Percentiles rank a stretch among this genome's conserved stretches.
phyloP scores from a whole-genome alignment of 495 filamentous ascomycete genomes.

The Cryomyces antarcticus region DNA sequence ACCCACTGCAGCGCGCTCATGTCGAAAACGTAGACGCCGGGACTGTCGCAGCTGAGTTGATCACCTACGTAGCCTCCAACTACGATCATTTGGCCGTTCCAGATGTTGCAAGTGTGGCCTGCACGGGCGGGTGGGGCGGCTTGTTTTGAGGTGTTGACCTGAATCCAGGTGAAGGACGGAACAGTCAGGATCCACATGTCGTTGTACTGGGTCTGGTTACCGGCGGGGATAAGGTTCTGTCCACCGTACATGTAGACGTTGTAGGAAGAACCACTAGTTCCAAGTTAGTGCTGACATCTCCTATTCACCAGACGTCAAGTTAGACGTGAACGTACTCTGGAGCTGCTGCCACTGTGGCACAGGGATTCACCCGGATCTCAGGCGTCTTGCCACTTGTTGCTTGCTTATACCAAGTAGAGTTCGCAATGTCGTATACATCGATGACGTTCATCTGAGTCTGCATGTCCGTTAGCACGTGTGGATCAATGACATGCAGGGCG shows the following conservation, averaged over 20 bases:
- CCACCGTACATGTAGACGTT: constrained; percentile 63
- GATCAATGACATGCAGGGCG: background rate
- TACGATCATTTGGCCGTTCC: constrained; percentile 50
- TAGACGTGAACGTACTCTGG: constrained; percentile 16
- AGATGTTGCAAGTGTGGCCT: constrained; percentile 48
- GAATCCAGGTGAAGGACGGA: constrained; percentile 52
- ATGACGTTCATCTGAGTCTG: constrained; percentile 49
- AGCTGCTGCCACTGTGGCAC: constrained; percentile 48
- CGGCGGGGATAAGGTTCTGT: constrained; percentile 43
- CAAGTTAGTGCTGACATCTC: background rate
- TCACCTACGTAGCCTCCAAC: constrained; percentile 49
- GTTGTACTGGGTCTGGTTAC: constrained; percentile 40
- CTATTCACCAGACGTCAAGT: too few species aligned
- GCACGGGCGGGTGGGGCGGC: constrained; percentile 39
- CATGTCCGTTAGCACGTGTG: background rate
- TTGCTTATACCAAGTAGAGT: constrained; percentile 62
- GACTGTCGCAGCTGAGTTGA: constrained; percentile 40
- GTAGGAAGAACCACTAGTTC: constrained; percentile 39
- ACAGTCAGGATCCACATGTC: constrained; percentile 67
- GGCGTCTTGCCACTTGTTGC: constrained; percentile 41
- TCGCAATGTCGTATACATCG: constrained; percentile 58
- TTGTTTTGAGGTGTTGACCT: constrained; percentile 31
- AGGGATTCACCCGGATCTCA: constrained; percentile 49
- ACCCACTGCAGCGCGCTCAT: constrained; percentile 38
- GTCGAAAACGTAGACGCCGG: constrained; percentile 53